phyloP scores from a whole-genome alignment of 768 basidiomycete genomes.

The Symmetrospora coprosmae region DNA sequence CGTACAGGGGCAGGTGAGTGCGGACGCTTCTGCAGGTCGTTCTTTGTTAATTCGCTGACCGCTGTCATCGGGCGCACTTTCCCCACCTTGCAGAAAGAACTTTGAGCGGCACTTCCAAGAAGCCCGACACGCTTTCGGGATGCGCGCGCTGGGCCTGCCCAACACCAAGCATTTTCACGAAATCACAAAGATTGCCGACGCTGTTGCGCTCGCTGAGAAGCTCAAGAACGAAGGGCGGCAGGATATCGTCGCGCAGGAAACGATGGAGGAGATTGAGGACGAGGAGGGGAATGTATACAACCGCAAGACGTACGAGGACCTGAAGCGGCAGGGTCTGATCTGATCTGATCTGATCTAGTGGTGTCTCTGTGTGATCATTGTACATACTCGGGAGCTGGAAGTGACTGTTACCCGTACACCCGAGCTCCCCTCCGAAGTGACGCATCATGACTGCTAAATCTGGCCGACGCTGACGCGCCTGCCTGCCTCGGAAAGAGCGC shows the following conservation, averaged over 20 bases:
- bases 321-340: conserved; percentile 32
- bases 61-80: background rate
- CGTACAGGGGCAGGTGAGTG: conserved; percentile 82
- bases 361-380: too few species aligned
- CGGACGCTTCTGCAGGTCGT: too few species aligned
- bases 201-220: conserved; percentile 84
- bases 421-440: too few species aligned
- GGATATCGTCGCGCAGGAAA: conserved; percentile 82
- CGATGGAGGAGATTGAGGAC: conserved; percentile 95
- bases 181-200: conserved; percentile 93
- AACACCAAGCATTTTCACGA: conserved; percentile 99
- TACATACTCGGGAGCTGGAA: too few species aligned
- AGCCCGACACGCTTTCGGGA: conserved; percentile 90
- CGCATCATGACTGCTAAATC: too few species aligned
- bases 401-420: too few species aligned
- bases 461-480: too few species aligned
- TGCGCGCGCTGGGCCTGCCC: conserved; percentile 90
- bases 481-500: too few species aligned
- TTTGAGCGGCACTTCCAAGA: conserved; percentile 97
- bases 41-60: background rate
- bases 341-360: too few species aligned
- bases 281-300: conserved; percentile 98
- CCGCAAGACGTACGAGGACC: conserved; percentile 47
- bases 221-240: conserved; percentile 91
- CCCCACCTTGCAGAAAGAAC: conserved; percentile 53